A percentile compares a stretch with the other conserved stretches of the same genome.
Conservation (phyloP, 2,329 filamentous ascomycete species). For the Arachnomyces sp. region DNA sequence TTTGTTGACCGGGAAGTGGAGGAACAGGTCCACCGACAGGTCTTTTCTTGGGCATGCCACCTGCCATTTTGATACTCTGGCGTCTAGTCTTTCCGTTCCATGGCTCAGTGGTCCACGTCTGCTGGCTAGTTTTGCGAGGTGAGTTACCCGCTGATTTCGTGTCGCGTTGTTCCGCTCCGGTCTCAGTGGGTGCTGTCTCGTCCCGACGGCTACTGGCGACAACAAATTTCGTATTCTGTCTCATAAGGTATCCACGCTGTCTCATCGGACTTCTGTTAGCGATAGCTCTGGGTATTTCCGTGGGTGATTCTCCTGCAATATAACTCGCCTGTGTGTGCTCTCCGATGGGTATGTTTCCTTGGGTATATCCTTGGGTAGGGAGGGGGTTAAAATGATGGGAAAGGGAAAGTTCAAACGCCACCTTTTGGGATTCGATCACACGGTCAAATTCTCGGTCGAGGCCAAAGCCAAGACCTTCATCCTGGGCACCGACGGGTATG, state of each 20-base stretch:
- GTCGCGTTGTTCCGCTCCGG: conserved; percentile 28
- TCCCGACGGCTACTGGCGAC: conserved; percentile 72
- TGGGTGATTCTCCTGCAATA: conserved; percentile 20
- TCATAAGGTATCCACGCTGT: conserved; percentile 98
- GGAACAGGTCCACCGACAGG: conserved; percentile 60
- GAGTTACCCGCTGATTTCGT: conserved; percentile 60
- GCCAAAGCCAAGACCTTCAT: conserved; percentile 68
- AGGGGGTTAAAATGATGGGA: conserved; percentile 24
- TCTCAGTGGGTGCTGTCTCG: conserved; percentile 35
- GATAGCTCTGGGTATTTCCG: conserved; percentile 32
- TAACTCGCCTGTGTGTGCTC: conserved; percentile 16
- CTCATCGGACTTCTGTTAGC: conserved; percentile 57
- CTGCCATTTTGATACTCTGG: conserved; percentile 53
- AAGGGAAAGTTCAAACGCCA: conserved; percentile 51
- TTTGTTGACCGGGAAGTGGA: conserved; percentile 80
- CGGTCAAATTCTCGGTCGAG: conserved; percentile 90
- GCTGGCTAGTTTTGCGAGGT: conserved; percentile 70
- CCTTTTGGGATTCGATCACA: conserved; percentile 95
- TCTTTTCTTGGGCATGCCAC: conserved; percentile 55
- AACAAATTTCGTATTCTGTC: conserved; percentile 95
- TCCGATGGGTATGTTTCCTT: conserved; percentile 16
- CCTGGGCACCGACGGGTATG: conserved; percentile 62
- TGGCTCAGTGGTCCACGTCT: conserved; percentile 93
- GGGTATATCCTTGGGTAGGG: conserved; percentile 7
- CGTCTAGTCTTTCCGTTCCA: conserved; percentile 80